Conservation (phyloP, 176 grass and related monocot genomes). For the Saccharum spontaneum region DNA sequence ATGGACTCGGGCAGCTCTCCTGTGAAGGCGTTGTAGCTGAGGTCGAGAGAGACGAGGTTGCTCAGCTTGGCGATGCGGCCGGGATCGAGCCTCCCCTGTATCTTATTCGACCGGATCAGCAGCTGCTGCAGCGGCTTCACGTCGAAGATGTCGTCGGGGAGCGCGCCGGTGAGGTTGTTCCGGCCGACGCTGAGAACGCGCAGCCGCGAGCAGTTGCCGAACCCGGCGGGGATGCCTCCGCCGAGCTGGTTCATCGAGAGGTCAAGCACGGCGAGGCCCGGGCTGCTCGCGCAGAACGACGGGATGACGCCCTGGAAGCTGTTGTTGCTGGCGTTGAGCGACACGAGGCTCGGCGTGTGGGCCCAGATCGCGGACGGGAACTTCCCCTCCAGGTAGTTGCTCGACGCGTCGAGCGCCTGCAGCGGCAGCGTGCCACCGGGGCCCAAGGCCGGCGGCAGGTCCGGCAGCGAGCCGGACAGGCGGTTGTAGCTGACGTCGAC, state of each 20-base stretch:
- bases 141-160: conserved; percentile 53
- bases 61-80: conserved; percentile 5
- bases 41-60: conserved; percentile 34
- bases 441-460: background rate
- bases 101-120: conserved; percentile 13
- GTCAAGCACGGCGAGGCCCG: conserved; percentile 34
- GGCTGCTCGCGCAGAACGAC: conserved; percentile 10
- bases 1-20: conserved; percentile 41
- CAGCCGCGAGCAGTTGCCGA: conserved; percentile 37
- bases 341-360: conserved; percentile 26
- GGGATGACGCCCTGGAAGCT: conserved; percentile 41
- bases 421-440: conserved; percentile 9
- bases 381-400: conserved; percentile 37
- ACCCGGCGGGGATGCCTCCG: conserved; percentile 15
- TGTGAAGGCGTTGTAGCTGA: conserved; percentile 25
- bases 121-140: conserved; percentile 36
- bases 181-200: conserved; percentile 24
- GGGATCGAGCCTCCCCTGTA: conserved; percentile 33
- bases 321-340: conserved; percentile 51
- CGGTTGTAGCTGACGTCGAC: conserved; percentile 56
- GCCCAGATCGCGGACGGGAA: conserved; percentile 44
- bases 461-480: conserved; percentile 35
- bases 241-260: conserved; percentile 35
- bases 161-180: conserved; percentile 45
- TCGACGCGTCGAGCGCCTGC: conserved; percentile 44